Evolutionary conservation across 805 yeast species (phyloP).

Genomic region (Yarrowia phangngaensis): DNA sequence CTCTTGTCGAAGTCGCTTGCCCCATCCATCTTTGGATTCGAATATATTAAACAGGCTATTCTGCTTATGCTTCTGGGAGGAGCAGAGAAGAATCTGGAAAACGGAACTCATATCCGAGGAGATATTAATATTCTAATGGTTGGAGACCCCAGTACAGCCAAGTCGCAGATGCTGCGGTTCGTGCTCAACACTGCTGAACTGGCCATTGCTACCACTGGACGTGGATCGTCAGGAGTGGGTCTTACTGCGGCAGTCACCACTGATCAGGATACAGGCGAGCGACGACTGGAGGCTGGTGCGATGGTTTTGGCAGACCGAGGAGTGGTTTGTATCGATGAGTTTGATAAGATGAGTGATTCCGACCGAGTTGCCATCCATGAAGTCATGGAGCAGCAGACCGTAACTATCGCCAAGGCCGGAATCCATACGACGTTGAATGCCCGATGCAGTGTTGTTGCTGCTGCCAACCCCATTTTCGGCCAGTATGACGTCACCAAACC

Average conservation of each 20-base stretch:
- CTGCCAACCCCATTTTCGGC: constrained; percentile 96
- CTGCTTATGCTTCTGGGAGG: constrained; percentile 90
- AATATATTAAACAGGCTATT: constrained; percentile 84
- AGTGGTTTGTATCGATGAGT: constrained; percentile 97
- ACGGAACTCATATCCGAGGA: constrained; percentile 97
- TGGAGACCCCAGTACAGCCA: constrained; percentile 98
- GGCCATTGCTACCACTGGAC: constrained; percentile 97
- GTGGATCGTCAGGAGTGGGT: constrained; percentile 99
- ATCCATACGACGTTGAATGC: constrained; percentile 95
- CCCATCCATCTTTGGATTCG: constrained; percentile 93
- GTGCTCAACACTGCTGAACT: constrained; percentile 91
- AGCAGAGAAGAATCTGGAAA: constrained; percentile 84
- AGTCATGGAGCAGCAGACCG: constrained; percentile 99
- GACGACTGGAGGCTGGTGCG: constrained; percentile 98
- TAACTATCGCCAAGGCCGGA: constrained; percentile 95
- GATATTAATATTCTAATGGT: constrained; percentile 95
- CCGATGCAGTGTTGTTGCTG: constrained; percentile 93
- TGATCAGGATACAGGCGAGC: constrained; percentile 98
- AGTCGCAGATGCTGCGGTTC: constrained; percentile 90
- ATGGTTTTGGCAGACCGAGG: constrained; percentile 95
- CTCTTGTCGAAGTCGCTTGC: constrained; percentile 82
- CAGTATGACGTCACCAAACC: constrained; percentile 94
- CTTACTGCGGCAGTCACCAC: constrained; percentile 98
- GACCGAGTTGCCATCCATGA: constrained; percentile 98
- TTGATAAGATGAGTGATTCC: constrained; percentile 96